Evolutionary conservation across 1,139 yeast species (phyloP), one percentile per base, ranked within the genome.

Genomic region (Pichia sp.): DNA sequence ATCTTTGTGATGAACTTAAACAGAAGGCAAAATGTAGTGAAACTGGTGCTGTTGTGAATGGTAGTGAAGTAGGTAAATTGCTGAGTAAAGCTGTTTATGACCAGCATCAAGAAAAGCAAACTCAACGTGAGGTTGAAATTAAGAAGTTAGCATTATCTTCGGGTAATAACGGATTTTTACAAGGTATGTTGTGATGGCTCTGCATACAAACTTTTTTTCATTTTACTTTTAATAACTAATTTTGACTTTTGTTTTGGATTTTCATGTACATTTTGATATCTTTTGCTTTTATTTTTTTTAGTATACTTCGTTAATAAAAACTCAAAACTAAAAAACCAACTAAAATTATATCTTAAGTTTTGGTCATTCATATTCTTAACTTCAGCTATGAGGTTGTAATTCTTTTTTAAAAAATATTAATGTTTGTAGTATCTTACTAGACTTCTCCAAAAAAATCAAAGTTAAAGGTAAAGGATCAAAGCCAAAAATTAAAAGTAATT

Each of bases 1-100:
- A 96, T 2, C 77, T 93, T 64, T 93, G 99, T 75, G 68, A 73
- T 42, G 99, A 93, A 69, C 77, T 93, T 66, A 85, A 91, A 70
- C 72, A 83, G 44, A 93, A 91, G 76, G 98, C 98, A n/a, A 90
- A 89, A 70, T 93, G 99, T 72, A 84, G 96, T 6, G 97, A 91
- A 64, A 74, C 76, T 53, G 98, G 98, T 16, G 97, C 87, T 34
- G 95, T 93, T 41, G 80, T 93, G 36, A 83, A 86, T 57, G 84
- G 87, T 52, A 72, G 76, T 36, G 97, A 90, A 65, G 93, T 93
- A 39, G 86, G 86, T 60, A 47, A 47, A 13, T 27, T 54, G 10
- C 22, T 54, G 11, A 36, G 50, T 11, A 36, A 44, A 3, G 56
- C 54, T 3, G 42, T 50, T 13, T 19, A 13, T n/a, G 53, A 50